Conservation (phyloP, 257 asterid species). For the Misopates orontium region DNA sequence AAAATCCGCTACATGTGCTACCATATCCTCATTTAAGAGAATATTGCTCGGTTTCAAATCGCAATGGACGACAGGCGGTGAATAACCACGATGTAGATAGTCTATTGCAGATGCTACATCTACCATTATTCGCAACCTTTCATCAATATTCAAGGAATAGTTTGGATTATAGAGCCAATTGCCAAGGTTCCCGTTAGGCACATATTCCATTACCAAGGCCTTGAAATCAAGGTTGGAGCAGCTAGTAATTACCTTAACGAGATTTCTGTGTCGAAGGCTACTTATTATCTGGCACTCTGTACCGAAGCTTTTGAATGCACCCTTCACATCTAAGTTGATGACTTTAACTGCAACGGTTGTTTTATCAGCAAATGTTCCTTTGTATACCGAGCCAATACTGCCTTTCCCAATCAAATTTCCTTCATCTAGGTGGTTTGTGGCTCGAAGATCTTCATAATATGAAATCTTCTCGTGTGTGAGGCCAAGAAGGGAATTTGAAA, state of each 20-base stretch:
- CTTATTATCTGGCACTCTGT: slow-evolving; percentile 5
- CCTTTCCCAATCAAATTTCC: slow-evolving; percentile 2
- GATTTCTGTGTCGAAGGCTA: slow-evolving; percentile 15
- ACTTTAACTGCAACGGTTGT: background rate
- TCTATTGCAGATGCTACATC: slow-evolving; percentile 1
- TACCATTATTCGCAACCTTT: slow-evolving; percentile 6
- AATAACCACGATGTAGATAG: too few species aligned
- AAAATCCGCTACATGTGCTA: too few species aligned
- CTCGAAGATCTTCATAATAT: background rate
- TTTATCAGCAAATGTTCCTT: background rate
- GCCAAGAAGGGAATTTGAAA: background rate
- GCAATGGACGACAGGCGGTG: too few species aligned
- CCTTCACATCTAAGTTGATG: background rate
- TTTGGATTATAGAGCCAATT: background rate
- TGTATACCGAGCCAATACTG: background rate
- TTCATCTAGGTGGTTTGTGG: background rate
- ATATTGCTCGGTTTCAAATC: too few species aligned
- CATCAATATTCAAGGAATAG: background rate
- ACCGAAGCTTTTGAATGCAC: slow-evolving; percentile 17
- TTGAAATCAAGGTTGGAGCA: background rate
- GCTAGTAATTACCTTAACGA: background rate
- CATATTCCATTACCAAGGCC: slow-evolving; percentile 14
- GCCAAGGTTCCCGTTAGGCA: slow-evolving; percentile 18
- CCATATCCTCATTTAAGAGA: too few species aligned
- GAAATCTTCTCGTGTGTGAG: background rate